Base-by-base conservation (phyloP, 2,329 filamentous ascomycete genomes). In the Salinomyces thailandicus region DNA sequence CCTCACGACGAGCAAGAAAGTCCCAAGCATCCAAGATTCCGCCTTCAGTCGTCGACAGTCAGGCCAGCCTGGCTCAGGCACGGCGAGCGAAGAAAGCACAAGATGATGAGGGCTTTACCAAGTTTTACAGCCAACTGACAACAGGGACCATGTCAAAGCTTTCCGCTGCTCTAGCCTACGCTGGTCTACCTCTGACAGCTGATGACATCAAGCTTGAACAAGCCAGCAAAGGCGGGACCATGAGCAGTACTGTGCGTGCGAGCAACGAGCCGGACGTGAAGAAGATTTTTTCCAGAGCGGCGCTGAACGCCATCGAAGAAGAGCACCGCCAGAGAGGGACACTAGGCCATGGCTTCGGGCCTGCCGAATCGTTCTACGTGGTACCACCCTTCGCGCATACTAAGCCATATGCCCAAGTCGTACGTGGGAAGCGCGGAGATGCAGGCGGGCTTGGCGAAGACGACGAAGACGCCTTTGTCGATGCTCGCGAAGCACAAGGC, bases 311-410 rank as follows among this genome's bases (percentile, higher is more conserved):
- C 1, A 71, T 94, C 28, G 72, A 77, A 14, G 78, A 83, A 38
- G 79, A 67, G 38, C 59, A 80, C 31, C 50, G 54, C 17, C 49
- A 53, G 22, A 49, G 52, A 3, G 61, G 63, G 18, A 76, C 45
- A n/a, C 48, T 75, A 0, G 71, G 78, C 18, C 70, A 71, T 12
- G 56, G 62, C n/a, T 62, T 65, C 9, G 63, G 61, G 11, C 66
- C 73, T 12, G 66, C 67, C 5, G 72, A 75, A 46, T 91, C 83
- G 6, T 98, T 98, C 64, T 96, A 95, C 57, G 82, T 96, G 1
- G 91, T 98, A 1, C 91, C 89, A 3, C 83, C 84, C 0, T 85
- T 83, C 13, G 89, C 91, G 4, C 86, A 89, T 45, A 95, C 86
- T 2, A 81, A 87, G 42, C 91, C 86, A 0, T 98, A 96, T 54